These are phyloP conservation scores for Elaeagnus macrophylla DNA, from an alignment of 306 rosid genomes.

Conservation along the genomic window DNA sequence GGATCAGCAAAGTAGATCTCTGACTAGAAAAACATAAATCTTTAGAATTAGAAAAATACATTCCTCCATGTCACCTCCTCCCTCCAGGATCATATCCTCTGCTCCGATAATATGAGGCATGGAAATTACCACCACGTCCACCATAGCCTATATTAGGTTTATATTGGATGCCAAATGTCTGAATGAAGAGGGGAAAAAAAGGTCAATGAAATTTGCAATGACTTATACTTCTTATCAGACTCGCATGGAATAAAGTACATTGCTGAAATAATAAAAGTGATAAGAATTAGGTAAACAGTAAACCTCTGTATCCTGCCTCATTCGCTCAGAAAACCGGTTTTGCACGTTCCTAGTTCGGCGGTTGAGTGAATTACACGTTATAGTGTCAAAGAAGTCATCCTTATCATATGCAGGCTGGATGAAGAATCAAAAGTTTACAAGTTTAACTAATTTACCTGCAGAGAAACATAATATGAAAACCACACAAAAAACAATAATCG, in stretches of 20 bases:
- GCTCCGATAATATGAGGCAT: conserved; percentile 35
- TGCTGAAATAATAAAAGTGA: not conserved
- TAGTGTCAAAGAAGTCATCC: conserved; percentile 77
- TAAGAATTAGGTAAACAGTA: conserved; percentile 13
- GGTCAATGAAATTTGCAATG: not conserved
- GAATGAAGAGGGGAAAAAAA: conserved; percentile 19
- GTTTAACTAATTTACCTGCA: conserved; percentile 1
- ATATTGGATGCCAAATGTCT: conserved; percentile 52
- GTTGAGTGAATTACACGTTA: conserved; percentile 46
- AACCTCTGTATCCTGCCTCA: conserved; percentile 51
- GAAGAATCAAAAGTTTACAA: conserved; percentile 13
- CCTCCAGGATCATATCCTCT: conserved; percentile 44
- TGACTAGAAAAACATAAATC: conserved; percentile 6
- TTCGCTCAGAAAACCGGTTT: conserved; percentile 39
- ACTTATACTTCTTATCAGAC: not conserved
- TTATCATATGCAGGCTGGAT: conserved; percentile 63
- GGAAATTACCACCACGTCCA: conserved; percentile 36
- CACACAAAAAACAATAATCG: conserved; percentile 9
- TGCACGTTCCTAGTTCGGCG: conserved; percentile 46
- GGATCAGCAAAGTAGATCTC: conserved; percentile 8
- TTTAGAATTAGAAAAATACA: conserved; percentile 27
- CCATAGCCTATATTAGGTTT: conserved; percentile 36
- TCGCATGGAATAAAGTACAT: not conserved
- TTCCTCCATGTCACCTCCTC: conserved; percentile 34
- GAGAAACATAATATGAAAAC: not conserved